Evolutionary conservation across 192 early-diverging fungal species (phyloP), one percentile per base, ranked within the genome.

Genomic region (Fimicolochytrium jonesii): DNA sequence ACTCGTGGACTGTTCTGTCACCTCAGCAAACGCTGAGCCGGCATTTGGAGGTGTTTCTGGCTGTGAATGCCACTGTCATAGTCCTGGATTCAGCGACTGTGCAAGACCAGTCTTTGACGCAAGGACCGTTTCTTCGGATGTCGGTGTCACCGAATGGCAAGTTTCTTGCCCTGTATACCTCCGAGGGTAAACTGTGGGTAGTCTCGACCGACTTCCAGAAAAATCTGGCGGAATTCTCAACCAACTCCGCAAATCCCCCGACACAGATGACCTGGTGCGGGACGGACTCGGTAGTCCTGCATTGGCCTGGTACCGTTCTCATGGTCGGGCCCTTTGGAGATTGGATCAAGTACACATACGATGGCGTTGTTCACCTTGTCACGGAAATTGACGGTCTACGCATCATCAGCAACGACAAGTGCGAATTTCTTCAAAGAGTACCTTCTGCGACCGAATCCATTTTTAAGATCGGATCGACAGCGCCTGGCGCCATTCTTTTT

Each of bases 311-410:
- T 59, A 81, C 88, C 42, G 80, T 93, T 15, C 71, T 93, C 26
- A 86, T 99, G 75, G 82, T 99, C 4, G 96, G 96, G 0, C 96
- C 94, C 0, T 92, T 90, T 71, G 93, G 93, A 15, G 94, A 93
- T 58, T 90, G 81, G 70, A 87, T 90, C 49, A 89, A 89, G 74
- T 76, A 70, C 35, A 35, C 63, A 0, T 87, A 92, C 53, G 92
- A 92, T 17, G 82, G 91, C 33, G 73, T 85, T 3, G 87, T 96
- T 34, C 85, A 85, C 48, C 66, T 99, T 26, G 84, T 91, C 26
- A 79, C 94, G 25, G 97, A 99, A 74, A 77, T 93, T 17, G 97
- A 99, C 58, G 90, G 92, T 30, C 83, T 94, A 28, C 83, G 95
- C 18, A 87, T 99, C 46, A 88, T 99, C 36, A 91, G 83, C 35